Evolutionary conservation across 208 protist species (phyloP).

Genomic region (Trypanosoma cruzi): DNA sequence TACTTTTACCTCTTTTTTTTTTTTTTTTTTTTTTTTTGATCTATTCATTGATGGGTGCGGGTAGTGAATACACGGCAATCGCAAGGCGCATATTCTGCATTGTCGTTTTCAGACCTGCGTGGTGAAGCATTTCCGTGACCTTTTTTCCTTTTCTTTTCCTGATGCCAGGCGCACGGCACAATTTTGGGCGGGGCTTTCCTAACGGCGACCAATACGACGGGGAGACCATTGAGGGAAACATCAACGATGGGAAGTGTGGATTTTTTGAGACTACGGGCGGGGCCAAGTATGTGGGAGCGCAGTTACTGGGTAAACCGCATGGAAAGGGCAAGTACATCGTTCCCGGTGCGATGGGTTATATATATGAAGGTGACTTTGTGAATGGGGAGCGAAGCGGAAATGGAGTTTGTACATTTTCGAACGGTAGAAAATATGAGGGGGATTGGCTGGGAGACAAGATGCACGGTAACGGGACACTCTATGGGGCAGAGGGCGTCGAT

Average conservation of each 20-base stretch:
- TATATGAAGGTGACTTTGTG: conserved; percentile 61
- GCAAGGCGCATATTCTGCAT: neutral
- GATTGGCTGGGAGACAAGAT: conserved; percentile 84
- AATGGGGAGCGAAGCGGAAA: conserved; percentile 64
- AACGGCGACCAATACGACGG: conserved; percentile 75
- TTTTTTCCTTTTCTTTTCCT: too few species aligned
- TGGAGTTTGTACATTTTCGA: conserved; percentile 73
- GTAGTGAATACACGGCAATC: neutral
- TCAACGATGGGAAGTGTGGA: conserved; percentile 65
- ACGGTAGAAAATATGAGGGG: conserved; percentile 76
- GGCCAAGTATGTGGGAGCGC: conserved; percentile 60
- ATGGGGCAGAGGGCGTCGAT: conserved; percentile 49
- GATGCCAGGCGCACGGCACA: conserved; percentile 39
- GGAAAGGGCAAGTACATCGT: conserved; percentile 61
- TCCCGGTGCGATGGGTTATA: conserved; percentile 54
- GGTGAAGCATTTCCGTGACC: neutral
- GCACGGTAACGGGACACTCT: conserved; percentile 70
- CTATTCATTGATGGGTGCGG: neutral
- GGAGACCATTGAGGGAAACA: conserved; percentile 59
- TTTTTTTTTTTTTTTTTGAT: conserved; percentile 1
- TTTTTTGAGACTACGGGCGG: conserved; percentile 64
- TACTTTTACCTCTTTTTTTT: conserved; percentile 16
- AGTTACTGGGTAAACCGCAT: conserved; percentile 56
- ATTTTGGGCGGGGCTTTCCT: conserved; percentile 62
- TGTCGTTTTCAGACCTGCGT: neutral